Percentiles rank a stretch among this genome's conserved stretches.
phyloP scores from a whole-genome alignment of 768 basidiomycete species.

The Amanita thiersii region DNA sequence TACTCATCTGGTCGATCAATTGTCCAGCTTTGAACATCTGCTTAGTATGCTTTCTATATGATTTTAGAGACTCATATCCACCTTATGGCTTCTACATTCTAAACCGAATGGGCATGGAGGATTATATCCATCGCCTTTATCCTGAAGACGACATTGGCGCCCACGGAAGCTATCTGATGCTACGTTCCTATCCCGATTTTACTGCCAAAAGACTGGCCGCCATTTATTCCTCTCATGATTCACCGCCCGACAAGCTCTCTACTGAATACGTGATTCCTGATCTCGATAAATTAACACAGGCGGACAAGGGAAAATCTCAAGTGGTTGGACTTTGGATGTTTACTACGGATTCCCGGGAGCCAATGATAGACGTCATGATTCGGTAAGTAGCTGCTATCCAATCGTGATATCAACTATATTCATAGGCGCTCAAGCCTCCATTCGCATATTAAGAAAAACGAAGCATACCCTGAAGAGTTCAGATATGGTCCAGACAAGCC shows the following conservation, averaged over 20 bases:
- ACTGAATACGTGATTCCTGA: slow-evolving; percentile 38
- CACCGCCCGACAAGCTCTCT: slow-evolving; percentile 36
- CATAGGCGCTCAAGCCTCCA: slow-evolving; percentile 40
- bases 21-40: slow-evolving; percentile 6
- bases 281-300: slow-evolving; percentile 32
- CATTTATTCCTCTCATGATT: slow-evolving; percentile 20
- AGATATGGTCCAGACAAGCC: slow-evolving; percentile 61
- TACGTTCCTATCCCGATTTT: slow-evolving; percentile 66
- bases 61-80: slow-evolving; percentile 59
- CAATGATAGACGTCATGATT: slow-evolving; percentile 62
- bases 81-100: slow-evolving; percentile 82
- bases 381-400: slow-evolving; percentile 35
- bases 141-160: slow-evolving; percentile 70
- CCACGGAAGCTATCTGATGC: slow-evolving; percentile 61
- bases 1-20: neutral
- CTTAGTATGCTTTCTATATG: slow-evolving; percentile 10
- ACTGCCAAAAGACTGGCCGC: slow-evolving; percentile 39
- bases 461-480: slow-evolving; percentile 65
- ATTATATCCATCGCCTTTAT: slow-evolving; percentile 66
- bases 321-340: slow-evolving; percentile 75
- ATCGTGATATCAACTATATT: neutral
- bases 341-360: slow-evolving; percentile 59
- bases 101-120: slow-evolving; percentile 74
- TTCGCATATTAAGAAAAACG: slow-evolving; percentile 55
- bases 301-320: slow-evolving; percentile 46